phyloP scores from a whole-genome alignment of 2,329 filamentous ascomycete genomes.

The Claviceps monticola region DNA sequence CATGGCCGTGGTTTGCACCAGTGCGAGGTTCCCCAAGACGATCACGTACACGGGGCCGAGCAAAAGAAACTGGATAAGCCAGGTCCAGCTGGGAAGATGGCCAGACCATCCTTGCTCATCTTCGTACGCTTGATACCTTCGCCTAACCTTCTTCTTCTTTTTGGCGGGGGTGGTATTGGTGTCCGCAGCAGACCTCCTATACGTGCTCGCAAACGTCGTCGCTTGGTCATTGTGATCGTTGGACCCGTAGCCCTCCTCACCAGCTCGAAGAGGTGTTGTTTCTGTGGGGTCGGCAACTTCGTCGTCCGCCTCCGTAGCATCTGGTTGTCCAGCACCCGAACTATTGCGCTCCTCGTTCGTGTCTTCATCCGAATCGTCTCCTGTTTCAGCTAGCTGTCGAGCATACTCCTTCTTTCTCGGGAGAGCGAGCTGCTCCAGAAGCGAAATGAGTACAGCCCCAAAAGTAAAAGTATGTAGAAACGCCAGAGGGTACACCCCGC shows the following conservation, averaged over 20 bases:
- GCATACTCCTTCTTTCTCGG: conserved; percentile 59
- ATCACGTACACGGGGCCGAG: conserved; percentile 67
- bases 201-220: conserved; percentile 41
- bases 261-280: conserved; percentile 36
- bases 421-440: conserved; percentile 69
- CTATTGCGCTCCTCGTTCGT: conserved; percentile 19
- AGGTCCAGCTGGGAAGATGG: conserved; percentile 67
- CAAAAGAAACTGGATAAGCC: conserved; percentile 75
- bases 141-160: conserved; percentile 7
- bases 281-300: conserved; percentile 30
- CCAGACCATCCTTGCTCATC: conserved; percentile 79
- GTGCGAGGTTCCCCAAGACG: conserved; percentile 59
- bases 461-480: conserved; percentile 69
- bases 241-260: conserved; percentile 19
- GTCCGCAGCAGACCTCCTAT: conserved; percentile 31
- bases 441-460: conserved; percentile 57
- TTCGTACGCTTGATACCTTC: conserved; percentile 35
- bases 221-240: conserved; percentile 23
- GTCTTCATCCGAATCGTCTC: conserved; percentile 27
- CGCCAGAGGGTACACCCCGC: conserved; percentile 66
- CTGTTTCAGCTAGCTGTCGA: conserved; percentile 37
- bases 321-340: conserved; percentile 12
- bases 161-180: conserved; percentile 11
- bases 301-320: conserved; percentile 7
- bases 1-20: conserved; percentile 58